phyloP scores from a whole-genome alignment of 352 stramenopile genomes.

The Pilasporangium apinafurcum region DNA sequence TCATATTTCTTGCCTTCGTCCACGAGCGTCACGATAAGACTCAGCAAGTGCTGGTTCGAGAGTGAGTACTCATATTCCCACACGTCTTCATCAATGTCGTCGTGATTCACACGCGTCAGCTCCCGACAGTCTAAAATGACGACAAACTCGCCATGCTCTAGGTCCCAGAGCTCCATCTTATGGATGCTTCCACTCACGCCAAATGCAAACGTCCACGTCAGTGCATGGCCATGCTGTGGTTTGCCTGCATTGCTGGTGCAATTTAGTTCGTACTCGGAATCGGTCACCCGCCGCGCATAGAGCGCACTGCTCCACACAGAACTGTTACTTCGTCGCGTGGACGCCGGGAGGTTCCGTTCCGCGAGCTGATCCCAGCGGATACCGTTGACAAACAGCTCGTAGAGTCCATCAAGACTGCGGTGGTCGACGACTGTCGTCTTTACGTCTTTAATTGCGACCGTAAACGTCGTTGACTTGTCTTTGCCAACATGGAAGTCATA shows the following conservation, averaged over 20 bases:
- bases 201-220: constrained; percentile 82
- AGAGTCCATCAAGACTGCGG: constrained; percentile 58
- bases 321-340: constrained; percentile 13
- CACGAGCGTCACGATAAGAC: constrained; percentile 57
- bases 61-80: constrained; percentile 76
- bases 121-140: constrained; percentile 70
- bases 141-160: constrained; percentile 68
- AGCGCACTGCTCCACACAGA: constrained; percentile 75
- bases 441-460: constrained; percentile 68
- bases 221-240: constrained; percentile 28
- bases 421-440: constrained; percentile 68
- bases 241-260: constrained; percentile 29
- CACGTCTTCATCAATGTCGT: constrained; percentile 56
- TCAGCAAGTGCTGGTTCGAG: constrained; percentile 62
- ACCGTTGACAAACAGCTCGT: constrained; percentile 63
- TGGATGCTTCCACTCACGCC: constrained; percentile 67
- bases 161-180: constrained; percentile 67
- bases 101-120: constrained; percentile 44
- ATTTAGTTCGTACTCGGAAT: constrained; percentile 32
- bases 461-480: constrained; percentile 31
- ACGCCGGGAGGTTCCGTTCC: constrained; percentile 35
- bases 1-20: constrained; percentile 64
- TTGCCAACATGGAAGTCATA: constrained; percentile 63
- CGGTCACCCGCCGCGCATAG: constrained; percentile 67
- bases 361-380: constrained; percentile 58